These are phyloP conservation scores for Torulaspora microellipsoides DNA, from an alignment of 805 yeast genomes.

Conservation along the genomic window DNA sequence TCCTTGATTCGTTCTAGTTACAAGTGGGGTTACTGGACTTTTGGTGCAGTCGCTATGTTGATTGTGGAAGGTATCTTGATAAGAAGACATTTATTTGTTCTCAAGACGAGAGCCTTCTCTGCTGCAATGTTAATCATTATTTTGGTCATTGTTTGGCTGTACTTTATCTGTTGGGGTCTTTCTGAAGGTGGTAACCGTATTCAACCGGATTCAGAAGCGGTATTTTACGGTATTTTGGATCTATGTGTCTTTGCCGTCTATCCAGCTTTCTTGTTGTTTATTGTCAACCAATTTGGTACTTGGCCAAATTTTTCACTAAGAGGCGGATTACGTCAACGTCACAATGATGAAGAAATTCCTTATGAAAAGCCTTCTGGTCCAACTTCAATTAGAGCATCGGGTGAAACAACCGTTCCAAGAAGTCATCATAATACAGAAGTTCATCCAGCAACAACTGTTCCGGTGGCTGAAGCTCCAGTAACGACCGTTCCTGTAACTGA, in stretches of 20 bases:
- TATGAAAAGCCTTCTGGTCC: slow-evolving; percentile 18
- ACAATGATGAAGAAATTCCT: slow-evolving; percentile 9
- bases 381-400: slow-evolving; percentile 31
- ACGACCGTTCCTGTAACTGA: not conserved
- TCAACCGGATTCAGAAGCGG: slow-evolving; percentile 54
- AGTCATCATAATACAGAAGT: not conserved
- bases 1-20: slow-evolving; percentile 49
- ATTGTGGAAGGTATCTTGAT: slow-evolving; percentile 34
- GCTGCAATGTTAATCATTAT: slow-evolving; percentile 20
- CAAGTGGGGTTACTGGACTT: slow-evolving; percentile 52
- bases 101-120: slow-evolving; percentile 14
- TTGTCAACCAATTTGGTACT: slow-evolving; percentile 12
- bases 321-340: slow-evolving; percentile 7
- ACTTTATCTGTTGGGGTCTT: slow-evolving; percentile 27
- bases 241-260: slow-evolving; percentile 40
- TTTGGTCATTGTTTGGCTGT: slow-evolving; percentile 36
- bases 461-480: slow-evolving; percentile 3
- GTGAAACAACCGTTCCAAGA: slow-evolving; percentile 34
- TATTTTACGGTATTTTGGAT: slow-evolving; percentile 55
- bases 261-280: slow-evolving; percentile 36
- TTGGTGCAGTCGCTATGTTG: slow-evolving; percentile 41
- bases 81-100: slow-evolving; percentile 30
- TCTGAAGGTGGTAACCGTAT: slow-evolving; percentile 61
- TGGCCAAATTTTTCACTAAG: slow-evolving; percentile 15
- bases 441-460: not conserved